A percentile compares a stretch with the other conserved stretches of the same genome.
phyloP scores from a whole-genome alignment of 352 stramenopile species.

The Phytopythium oedochilum region DNA sequence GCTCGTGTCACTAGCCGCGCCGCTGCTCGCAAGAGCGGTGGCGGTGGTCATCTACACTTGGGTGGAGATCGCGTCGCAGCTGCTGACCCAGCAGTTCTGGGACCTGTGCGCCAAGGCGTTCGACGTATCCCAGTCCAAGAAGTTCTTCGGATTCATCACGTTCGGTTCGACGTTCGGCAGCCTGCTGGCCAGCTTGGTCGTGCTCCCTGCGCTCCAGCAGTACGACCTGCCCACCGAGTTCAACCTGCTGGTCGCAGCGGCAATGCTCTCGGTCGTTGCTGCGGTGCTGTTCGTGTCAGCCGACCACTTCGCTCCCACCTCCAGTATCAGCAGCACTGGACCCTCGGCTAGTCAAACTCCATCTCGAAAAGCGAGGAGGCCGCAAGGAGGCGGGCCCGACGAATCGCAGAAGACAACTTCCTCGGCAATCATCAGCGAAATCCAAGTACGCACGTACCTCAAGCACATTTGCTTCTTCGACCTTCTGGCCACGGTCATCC shows the following conservation, averaged over 20 bases:
- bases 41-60: conserved; percentile 77
- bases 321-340: conserved; percentile 3
- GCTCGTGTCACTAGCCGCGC: conserved; percentile 38
- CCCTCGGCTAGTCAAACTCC: background rate
- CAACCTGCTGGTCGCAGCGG: conserved; percentile 55
- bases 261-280: conserved; percentile 55
- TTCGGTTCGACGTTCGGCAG: conserved; percentile 81
- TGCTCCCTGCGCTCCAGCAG: conserved; percentile 52
- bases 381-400: background rate
- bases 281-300: conserved; percentile 49
- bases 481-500: conserved; percentile 70
- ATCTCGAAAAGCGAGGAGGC: background rate
- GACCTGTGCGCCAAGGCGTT: conserved; percentile 80
- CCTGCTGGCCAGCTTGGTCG: conserved; percentile 64
- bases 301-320: conserved; percentile 27
- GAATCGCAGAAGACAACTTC: conserved; percentile 14
- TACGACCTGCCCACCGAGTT: conserved; percentile 58
- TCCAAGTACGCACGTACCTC: conserved; percentile 69
- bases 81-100: conserved; percentile 85
- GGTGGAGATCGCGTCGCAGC: conserved; percentile 69
- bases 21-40: conserved; percentile 30
- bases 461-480: conserved; percentile 89
- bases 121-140: conserved; percentile 77
- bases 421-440: conserved; percentile 45
- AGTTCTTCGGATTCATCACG: conserved; percentile 85